phyloP scores from a whole-genome alignment of 2,329 filamentous ascomycete species.

The Hymenotorrendiella dingleyae region DNA sequence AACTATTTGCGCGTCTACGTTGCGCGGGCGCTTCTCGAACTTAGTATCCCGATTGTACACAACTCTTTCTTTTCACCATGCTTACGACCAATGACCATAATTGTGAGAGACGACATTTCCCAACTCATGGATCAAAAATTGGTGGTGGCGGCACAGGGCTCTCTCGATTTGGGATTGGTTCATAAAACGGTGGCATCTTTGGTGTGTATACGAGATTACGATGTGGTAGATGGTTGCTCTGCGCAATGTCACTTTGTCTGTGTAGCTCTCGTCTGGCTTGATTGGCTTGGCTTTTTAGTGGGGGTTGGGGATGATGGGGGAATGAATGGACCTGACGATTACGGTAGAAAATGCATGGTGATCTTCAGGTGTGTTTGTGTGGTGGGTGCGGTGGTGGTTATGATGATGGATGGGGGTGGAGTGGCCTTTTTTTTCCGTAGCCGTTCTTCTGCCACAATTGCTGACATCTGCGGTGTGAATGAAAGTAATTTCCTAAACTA shows the following conservation, averaged over 20 bases:
- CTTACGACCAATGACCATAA: slow-evolving; percentile 20
- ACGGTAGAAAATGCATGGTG: background rate
- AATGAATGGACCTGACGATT: slow-evolving; percentile 4
- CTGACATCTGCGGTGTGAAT: slow-evolving; percentile 17
- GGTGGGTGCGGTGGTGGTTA: slow-evolving; percentile 1
- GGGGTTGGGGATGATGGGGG: slow-evolving; percentile 2
- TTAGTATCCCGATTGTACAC: slow-evolving; percentile 21
- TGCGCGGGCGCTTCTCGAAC: slow-evolving; percentile 14
- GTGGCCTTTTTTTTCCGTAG: slow-evolving; percentile 11
- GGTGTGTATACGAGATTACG: slow-evolving; percentile 26
- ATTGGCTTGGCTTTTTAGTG: slow-evolving; percentile 11
- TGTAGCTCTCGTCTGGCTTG: slow-evolving; percentile 13
- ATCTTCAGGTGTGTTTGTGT: background rate
- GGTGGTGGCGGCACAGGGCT: slow-evolving; percentile 3
- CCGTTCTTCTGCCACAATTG: slow-evolving; percentile 18
- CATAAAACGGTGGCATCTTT: slow-evolving; percentile 16
- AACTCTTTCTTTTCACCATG: slow-evolving; percentile 18
- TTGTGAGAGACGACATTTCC: slow-evolving; percentile 16
- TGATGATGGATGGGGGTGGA: background rate
- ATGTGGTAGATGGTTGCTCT: slow-evolving; percentile 16
- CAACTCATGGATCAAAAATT: slow-evolving; percentile 15
- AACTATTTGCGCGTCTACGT: slow-evolving; percentile 25
- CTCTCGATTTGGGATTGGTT: slow-evolving; percentile 13
- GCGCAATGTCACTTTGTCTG: slow-evolving; percentile 18
- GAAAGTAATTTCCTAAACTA: slow-evolving; percentile 18